A percentile compares a stretch with the other conserved stretches of the same genome.
phyloP scores from a whole-genome alignment of 2,329 filamentous ascomycete genomes.

The Boeremia lycopersici region DNA sequence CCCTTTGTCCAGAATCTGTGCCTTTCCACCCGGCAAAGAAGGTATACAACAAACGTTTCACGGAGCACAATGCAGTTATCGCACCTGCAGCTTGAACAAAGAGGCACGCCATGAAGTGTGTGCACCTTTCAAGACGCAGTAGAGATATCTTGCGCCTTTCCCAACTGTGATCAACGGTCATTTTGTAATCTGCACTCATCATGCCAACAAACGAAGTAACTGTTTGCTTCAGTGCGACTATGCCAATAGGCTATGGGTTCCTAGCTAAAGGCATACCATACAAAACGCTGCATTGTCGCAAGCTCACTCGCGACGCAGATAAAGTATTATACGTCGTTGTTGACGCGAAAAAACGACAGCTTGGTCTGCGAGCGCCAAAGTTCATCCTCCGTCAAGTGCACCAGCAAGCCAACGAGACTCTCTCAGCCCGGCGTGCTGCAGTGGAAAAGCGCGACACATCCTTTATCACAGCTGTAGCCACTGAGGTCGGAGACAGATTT shows the following conservation, averaged over 20 bases:
- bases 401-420: constrained; percentile 47
- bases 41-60: not conserved
- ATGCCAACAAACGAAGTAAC: constrained; percentile 27
- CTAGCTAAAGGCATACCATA: constrained; percentile 43
- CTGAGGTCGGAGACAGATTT: constrained; percentile 49
- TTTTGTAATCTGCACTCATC: not conserved
- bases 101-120: not conserved
- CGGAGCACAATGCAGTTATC: not conserved
- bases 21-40: not conserved
- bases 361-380: constrained; percentile 54
- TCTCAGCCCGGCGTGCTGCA: constrained; percentile 48
- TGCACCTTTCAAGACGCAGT: not conserved
- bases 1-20: not conserved
- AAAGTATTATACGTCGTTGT: constrained; percentile 38
- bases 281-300: constrained; percentile 43
- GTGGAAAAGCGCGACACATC: constrained; percentile 41
- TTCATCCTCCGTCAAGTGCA: constrained; percentile 49
- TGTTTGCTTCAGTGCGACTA: constrained; percentile 25
- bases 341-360: constrained; percentile 27
- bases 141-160: not conserved
- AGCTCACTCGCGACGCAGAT: constrained; percentile 37
- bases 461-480: constrained; percentile 27
- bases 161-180: not conserved
- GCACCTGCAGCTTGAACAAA: not conserved
- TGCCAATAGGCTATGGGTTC: constrained; percentile 42